These are phyloP conservation scores for Abrus precatorius DNA, from an alignment of 306 rosid species.

Conservation along the genomic window DNA sequence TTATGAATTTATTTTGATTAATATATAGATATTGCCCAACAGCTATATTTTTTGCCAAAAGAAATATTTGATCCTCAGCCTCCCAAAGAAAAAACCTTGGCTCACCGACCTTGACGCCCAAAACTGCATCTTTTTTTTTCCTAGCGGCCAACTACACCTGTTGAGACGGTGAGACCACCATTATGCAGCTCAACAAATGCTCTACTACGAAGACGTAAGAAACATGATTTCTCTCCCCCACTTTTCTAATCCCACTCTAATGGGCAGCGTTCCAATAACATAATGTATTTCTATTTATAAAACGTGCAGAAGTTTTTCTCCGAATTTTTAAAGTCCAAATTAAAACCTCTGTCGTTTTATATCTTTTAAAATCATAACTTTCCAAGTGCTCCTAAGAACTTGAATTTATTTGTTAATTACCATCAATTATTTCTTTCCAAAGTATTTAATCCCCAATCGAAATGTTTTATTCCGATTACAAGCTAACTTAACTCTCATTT, in stretches of 20 bases:
- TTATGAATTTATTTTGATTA: constrained; percentile 1
- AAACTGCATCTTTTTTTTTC: background rate
- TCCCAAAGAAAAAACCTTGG: background rate
- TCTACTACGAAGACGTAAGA: background rate
- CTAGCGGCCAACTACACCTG: background rate
- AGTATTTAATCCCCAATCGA: background rate
- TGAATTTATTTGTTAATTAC: background rate
- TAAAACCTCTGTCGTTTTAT: constrained; percentile 1
- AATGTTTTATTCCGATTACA: background rate
- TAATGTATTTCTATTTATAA: background rate
- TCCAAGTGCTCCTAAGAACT: constrained; percentile 3
- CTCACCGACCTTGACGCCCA: background rate
- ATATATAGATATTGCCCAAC: background rate
- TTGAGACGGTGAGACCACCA: background rate
- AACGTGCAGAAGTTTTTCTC: background rate
- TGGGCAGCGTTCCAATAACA: constrained; percentile 6
- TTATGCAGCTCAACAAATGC: background rate
- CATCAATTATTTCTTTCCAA: constrained; percentile 15
- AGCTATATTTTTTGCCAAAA: background rate
- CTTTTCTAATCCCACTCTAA: background rate
- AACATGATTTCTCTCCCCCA: background rate
- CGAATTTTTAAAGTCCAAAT: background rate
- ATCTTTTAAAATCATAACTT: background rate
- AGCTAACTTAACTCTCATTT: background rate
- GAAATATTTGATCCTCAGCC: background rate